Evolutionary conservation across 2,329 filamentous ascomycete species (phyloP), one percentile per base, ranked within the genome.

Genomic region (Neoscytalidium dimidiatum): DNA sequence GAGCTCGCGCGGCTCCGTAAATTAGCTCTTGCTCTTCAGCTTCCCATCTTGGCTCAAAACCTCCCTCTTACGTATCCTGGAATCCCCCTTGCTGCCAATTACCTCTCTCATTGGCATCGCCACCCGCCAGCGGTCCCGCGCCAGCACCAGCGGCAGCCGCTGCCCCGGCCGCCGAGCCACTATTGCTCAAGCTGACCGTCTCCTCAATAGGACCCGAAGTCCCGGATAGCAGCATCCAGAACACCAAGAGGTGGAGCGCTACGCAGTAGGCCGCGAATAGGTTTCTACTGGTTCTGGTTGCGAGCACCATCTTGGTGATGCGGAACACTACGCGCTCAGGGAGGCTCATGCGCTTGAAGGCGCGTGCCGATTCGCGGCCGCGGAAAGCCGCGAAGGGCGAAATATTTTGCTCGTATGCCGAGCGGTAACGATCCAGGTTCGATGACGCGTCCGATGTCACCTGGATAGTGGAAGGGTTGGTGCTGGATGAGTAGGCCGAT

Each of bases 311-410:
- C 64, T 93, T 86, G 52, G 94, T 97, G 62, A 97, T 85, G 35
- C 93, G 94, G 78, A 96, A 96, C 3, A 99, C 90, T 53, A 92
- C 87, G 43, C 95, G 85, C 78, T 99, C 95, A 0, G 94, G 93
- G 8, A 97, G 81, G 72, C 90, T 94, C 93, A 99, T 96, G 46
- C 94, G 88, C 73, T 93, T 92, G 78, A 97, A 94, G 1, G 94
- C 95, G 53, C 96, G 85, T 6, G 92, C 90, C 41, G 91, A 94
- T 80, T 99, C 96, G 60, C 94, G 87, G n/a, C 94, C 94, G 49
- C 94, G 86, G 81, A 99, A 99, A 2, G 93, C 93, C 28, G 94
- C 94, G 76, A 99, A 99, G 0, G 95, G 95, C 11, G 93, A 97
- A 56, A 99, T 90, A 73, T 95, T 96, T 46, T 91, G 92, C 80